phyloP scores from a whole-genome alignment of 2,329 filamentous ascomycete genomes.

The Ceratocystis variospora region DNA sequence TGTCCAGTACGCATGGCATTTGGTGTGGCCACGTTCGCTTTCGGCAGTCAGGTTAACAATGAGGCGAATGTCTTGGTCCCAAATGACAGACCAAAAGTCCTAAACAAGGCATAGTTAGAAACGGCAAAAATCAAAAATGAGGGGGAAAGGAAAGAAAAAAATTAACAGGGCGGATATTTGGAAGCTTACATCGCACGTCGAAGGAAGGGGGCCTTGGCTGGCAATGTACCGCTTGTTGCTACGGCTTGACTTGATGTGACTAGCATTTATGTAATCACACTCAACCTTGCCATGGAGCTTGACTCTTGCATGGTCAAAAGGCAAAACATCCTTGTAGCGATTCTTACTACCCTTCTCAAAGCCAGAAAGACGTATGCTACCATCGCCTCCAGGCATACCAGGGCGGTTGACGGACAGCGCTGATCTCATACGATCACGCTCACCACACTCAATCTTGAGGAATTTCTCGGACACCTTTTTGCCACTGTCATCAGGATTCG shows the following conservation, averaged over 20 bases:
- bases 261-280: conserved; percentile 95
- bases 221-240: conserved; percentile 93
- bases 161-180: too few relatives aligned
- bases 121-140: neutral
- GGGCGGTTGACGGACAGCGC: conserved; percentile 43
- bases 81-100: conserved; percentile 97
- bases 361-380: conserved; percentile 61
- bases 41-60: conserved; percentile 96
- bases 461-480: conserved; percentile 74
- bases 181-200: conserved; percentile 66
- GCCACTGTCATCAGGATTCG: conserved; percentile 55
- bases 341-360: conserved; percentile 94
- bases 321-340: conserved; percentile 93
- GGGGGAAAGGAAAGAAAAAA: neutral
- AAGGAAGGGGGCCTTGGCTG: conserved; percentile 81
- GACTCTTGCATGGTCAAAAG: conserved; percentile 86
- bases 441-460: conserved; percentile 65
- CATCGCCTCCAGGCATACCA: conserved; percentile 22
- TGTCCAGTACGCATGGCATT: conserved; percentile 91
- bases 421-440: conserved; percentile 85
- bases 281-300: conserved; percentile 54
- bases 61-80: conserved; percentile 90
- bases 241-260: conserved; percentile 62
- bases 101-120: conserved; percentile 26
- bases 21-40: conserved; percentile 80